Percentiles rank a stretch among this genome's conserved stretches.
phyloP scores from a whole-genome alignment of 352 stramenopile species.

The Thalassiosira livingstoniorum region DNA sequence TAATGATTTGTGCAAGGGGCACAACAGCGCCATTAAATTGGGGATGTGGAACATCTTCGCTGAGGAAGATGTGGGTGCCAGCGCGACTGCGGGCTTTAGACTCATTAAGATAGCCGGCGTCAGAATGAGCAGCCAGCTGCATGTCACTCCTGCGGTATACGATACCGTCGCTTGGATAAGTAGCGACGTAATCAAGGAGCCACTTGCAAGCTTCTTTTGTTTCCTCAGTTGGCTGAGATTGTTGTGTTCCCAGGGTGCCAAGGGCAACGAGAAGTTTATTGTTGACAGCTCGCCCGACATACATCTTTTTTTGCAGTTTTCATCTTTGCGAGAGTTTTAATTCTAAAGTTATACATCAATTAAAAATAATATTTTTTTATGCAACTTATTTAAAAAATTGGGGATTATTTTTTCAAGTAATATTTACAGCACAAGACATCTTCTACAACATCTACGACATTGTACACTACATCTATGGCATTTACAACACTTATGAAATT shows the following conservation, averaged over 20 bases:
- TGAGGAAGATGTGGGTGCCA: constrained; percentile 51
- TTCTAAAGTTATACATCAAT: no score
- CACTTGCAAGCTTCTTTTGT: constrained; percentile 21
- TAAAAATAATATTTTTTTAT: no score
- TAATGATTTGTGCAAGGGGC: constrained; percentile 9
- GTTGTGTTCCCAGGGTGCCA: constrained; percentile 20
- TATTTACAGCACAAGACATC: no score
- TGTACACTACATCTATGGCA: no score
- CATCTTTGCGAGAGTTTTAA: no score
- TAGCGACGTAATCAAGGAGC: constrained; percentile 61
- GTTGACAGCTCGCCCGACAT: constrained; percentile 42
- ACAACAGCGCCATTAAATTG: constrained; percentile 1
- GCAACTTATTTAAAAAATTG: no score
- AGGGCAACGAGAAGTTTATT: constrained; percentile 46
- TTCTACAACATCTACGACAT: no score
- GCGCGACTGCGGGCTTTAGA: constrained; percentile 22
- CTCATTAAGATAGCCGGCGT: constrained; percentile 52
- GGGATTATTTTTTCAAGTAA: no score
- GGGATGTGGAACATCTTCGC: neutral
- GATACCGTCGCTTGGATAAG: constrained; percentile 53
- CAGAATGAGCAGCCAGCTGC: constrained; percentile 35
- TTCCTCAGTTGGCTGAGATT: constrained; percentile 30
- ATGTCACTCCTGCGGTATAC: constrained; percentile 47
- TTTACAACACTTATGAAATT: no score
- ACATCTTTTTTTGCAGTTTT: no score